Evolutionary conservation across 169 alveolate genomes (phyloP).

Genomic region (Plasmodium blacklocki): DNA sequence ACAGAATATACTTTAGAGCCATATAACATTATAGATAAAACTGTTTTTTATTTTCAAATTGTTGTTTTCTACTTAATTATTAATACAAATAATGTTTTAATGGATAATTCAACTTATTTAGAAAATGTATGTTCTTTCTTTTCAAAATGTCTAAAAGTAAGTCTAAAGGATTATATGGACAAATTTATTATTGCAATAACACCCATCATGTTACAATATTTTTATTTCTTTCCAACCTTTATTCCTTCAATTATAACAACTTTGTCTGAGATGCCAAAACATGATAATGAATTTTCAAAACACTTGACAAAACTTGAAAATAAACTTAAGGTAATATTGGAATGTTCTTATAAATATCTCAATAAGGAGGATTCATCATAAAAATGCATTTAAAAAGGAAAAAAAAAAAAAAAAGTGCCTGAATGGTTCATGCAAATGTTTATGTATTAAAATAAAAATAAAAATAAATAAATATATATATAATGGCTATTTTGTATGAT

Average conservation of each 20-base stretch:
- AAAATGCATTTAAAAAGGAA: neutral
- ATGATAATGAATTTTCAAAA: conserved; percentile 4
- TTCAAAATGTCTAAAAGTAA: conserved; percentile 15
- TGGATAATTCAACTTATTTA: conserved; percentile 13
- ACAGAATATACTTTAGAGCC: conserved; percentile 24
- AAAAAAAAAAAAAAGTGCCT: too few relatives aligned
- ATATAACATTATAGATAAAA: conserved; percentile 40
- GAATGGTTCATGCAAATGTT: neutral
- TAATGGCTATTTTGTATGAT: neutral
- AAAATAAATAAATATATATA: neutral
- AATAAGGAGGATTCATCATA: neutral
- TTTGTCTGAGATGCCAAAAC: neutral
- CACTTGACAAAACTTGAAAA: conserved; percentile 17
- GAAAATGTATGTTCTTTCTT: conserved; percentile 9
- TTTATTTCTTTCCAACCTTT: conserved; percentile 57
- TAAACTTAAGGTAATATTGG: conserved; percentile 16
- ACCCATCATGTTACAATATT: conserved; percentile 38
- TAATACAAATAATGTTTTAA: conserved; percentile 31
- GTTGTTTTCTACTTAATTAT: conserved; percentile 56
- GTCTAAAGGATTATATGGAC: conserved; percentile 19
- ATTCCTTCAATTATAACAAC: conserved; percentile 16
- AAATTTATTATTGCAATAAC: conserved; percentile 15
- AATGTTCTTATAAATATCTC: conserved; percentile 7
- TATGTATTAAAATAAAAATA: neutral
- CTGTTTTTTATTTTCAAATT: conserved; percentile 47